Conservation (phyloP, 225 moss, liverwort and hornwort species). For the Sphagnum contortum region DNA sequence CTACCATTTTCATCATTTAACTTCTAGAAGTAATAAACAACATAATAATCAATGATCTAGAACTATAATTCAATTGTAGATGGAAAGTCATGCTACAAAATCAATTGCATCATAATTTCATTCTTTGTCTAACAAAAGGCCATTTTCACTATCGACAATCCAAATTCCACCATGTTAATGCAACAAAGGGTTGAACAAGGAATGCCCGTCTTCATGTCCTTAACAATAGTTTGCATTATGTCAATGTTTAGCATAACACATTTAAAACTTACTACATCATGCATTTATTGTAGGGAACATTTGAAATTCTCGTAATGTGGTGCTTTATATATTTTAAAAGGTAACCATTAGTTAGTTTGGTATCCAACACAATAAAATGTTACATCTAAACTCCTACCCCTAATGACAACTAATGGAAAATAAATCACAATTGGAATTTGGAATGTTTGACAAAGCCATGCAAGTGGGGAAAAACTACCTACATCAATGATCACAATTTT, state of each 20-base stretch:
- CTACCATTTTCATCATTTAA: constrained; percentile 6
- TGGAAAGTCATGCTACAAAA: constrained; percentile 45
- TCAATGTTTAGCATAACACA: constrained; percentile 33
- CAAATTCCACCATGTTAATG: constrained; percentile 86
- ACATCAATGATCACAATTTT: constrained; percentile 4
- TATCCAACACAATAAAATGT: constrained; percentile 75
- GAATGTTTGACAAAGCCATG: constrained; percentile 72
- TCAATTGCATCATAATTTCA: constrained; percentile 9
- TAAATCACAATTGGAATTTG: constrained; percentile 67
- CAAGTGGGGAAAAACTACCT: constrained; percentile 22
- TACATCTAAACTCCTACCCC: constrained; percentile 79
- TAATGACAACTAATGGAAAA: constrained; percentile 79
- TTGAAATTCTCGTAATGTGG: constrained; percentile 1
- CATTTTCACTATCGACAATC: constrained; percentile 62
- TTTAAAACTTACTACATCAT: constrained; percentile 60
- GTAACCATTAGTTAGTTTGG: constrained; percentile 45
- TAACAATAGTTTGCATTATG: constrained; percentile 23
- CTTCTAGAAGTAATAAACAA: constrained; percentile 45
- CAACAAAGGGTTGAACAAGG: constrained; percentile 68
- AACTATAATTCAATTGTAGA: constrained; percentile 34
- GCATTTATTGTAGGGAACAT: constrained; percentile 54
- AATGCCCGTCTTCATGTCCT: constrained; percentile 36
- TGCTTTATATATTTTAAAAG: constrained; percentile 20
- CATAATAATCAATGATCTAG: constrained; percentile 57
- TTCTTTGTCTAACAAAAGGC: constrained; percentile 28